Conservation (phyloP, 495 filamentous ascomycete species). For the Penicillium paxilli region DNA sequence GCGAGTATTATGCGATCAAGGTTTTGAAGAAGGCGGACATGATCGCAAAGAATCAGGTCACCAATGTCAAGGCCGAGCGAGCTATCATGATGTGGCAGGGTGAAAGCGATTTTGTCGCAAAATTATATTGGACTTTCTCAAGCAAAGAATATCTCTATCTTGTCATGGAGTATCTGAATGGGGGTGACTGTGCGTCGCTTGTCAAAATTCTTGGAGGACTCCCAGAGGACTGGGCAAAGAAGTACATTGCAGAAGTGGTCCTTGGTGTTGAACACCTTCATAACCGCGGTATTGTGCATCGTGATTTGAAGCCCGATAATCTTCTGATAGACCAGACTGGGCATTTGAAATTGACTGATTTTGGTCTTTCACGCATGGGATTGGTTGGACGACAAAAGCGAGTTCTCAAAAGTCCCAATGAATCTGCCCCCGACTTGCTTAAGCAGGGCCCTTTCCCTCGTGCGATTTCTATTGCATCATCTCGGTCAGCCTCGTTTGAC, state of each 20-base stretch:
- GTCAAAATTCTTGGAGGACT: slow-evolving; percentile 90
- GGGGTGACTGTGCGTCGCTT: slow-evolving; percentile 93
- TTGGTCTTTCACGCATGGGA: slow-evolving; percentile 96
- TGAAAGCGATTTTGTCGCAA: slow-evolving; percentile 98
- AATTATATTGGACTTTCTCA: slow-evolving; percentile 98
- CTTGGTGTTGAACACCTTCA: slow-evolving; percentile 95
- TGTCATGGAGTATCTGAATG: slow-evolving; percentile 99
- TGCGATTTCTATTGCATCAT: slow-evolving; percentile 82
- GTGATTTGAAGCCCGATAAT: slow-evolving; percentile 96
- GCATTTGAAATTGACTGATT: slow-evolving; percentile 95
- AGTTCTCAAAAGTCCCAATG: slow-evolving; percentile 75
- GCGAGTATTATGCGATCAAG: slow-evolving; percentile 98
- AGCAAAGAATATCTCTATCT: slow-evolving; percentile 99
- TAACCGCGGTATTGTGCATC: slow-evolving; percentile 89
- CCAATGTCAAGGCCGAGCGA: slow-evolving; percentile 96
- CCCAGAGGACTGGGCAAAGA: slow-evolving; percentile 95
- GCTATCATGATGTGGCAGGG: slow-evolving; percentile 99
- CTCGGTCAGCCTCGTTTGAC: slow-evolving; percentile 94
- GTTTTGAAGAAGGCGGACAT: slow-evolving; percentile 98
- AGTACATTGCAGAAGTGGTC: slow-evolving; percentile 94
- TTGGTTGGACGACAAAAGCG: slow-evolving; percentile 94
- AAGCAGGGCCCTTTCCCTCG: slow-evolving; percentile 90
- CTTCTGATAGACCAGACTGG: slow-evolving; percentile 95
- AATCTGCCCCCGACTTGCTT: slow-evolving; percentile 84
- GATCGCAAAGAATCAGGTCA: slow-evolving; percentile 99